Evolutionary conservation across 225 moss, liverwort and hornwort species (phyloP).

Genomic region (Ulota crispa): DNA sequence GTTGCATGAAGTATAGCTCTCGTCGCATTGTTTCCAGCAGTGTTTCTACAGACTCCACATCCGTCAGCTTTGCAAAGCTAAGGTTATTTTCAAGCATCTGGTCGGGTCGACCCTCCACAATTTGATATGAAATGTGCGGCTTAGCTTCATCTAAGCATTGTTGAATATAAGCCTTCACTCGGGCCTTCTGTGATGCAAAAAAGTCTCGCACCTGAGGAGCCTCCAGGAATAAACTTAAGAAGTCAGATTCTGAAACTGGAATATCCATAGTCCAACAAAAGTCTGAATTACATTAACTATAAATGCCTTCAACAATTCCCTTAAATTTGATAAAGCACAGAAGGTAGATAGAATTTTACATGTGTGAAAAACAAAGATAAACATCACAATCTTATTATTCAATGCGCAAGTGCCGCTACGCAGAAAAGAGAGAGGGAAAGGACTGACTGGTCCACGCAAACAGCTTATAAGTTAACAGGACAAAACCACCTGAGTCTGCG

Average conservation of each 20-base stretch:
- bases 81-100: conserved; percentile 54
- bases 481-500: conserved; percentile 70
- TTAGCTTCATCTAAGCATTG: conserved; percentile 72
- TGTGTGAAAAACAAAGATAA: background rate
- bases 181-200: conserved; percentile 69
- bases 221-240: conserved; percentile 3
- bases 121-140: conserved; percentile 39
- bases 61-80: conserved; percentile 67
- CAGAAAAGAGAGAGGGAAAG: background rate
- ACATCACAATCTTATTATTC: background rate
- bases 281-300: background rate
- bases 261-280: conserved; percentile 1
- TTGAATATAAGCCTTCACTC: conserved; percentile 69
- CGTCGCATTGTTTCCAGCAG: conserved; percentile 67
- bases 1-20: conserved; percentile 54
- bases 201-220: conserved; percentile 73
- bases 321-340: background rate
- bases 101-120: conserved; percentile 58
- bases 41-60: conserved; percentile 72
- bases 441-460: background rate
- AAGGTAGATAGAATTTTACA: background rate
- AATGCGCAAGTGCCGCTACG: background rate
- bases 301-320: background rate
- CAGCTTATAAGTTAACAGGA: background rate
- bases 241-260: conserved; percentile 17